Conservation (phyloP, 192 early-diverging fungal species). For the Pilobolus umbonatus region DNA sequence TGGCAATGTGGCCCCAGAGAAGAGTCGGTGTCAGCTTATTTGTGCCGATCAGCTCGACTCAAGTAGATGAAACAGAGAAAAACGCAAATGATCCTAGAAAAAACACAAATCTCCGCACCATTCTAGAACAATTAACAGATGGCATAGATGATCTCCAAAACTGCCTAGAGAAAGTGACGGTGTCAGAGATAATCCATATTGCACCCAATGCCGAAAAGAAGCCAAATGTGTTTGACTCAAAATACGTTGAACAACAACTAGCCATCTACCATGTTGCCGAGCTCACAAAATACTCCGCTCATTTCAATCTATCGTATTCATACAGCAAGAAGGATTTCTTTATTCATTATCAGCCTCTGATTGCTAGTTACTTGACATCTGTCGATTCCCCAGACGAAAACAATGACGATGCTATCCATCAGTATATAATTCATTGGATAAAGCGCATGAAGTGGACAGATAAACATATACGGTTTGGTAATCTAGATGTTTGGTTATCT, state of each 20-base stretch:
- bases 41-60: no score
- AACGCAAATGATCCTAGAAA: background rate
- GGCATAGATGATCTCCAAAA: background rate
- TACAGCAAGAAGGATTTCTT: constrained; percentile 70
- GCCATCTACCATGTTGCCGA: constrained; percentile 58
- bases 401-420: constrained; percentile 13
- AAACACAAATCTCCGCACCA: background rate
- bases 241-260: constrained; percentile 63
- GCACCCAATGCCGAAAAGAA: constrained; percentile 52
- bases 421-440: constrained; percentile 13
- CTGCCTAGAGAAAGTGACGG: constrained; percentile 20
- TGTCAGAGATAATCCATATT: constrained; percentile 81
- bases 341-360: constrained; percentile 57
- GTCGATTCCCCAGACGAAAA: constrained; percentile 7
- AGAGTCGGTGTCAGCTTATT: background rate
- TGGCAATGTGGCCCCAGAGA: constrained; percentile 56
- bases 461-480: constrained; percentile 41
- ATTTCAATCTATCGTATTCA: constrained; percentile 56
- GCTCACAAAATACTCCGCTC: constrained; percentile 52
- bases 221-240: constrained; percentile 46
- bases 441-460: constrained; percentile 28
- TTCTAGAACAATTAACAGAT: background rate
- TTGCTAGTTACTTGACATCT: constrained; percentile 13
- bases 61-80: no score
- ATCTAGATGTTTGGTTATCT: constrained; percentile 49